Conservation (phyloP, 1,139 yeast species). For the Yamadazyma aaseri region DNA sequence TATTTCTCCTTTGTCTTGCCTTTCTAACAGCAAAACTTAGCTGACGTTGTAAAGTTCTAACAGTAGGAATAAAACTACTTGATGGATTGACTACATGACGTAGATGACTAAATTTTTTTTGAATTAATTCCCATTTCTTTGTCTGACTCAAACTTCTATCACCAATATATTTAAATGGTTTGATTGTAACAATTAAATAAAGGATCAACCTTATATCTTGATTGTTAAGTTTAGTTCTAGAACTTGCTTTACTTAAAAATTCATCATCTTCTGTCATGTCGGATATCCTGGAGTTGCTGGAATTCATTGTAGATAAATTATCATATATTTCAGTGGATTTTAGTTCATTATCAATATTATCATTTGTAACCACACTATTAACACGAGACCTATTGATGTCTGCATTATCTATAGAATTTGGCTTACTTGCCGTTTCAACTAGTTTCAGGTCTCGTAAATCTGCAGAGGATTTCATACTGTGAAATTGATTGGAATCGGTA, state of each 20-base stretch:
- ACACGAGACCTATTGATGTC: too few relatives aligned
- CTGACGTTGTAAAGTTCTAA: conserved; percentile 38
- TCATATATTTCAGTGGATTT: neutral
- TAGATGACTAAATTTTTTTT: conserved; percentile 22
- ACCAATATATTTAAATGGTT: conserved; percentile 41
- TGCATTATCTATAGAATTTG: neutral
- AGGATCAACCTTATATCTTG: conserved; percentile 32
- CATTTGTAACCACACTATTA: too few relatives aligned
- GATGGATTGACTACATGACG: conserved; percentile 15
- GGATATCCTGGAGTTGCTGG: neutral
- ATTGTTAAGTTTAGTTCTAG: conserved; percentile 27
- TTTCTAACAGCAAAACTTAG: conserved; percentile 34
- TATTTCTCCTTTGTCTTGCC: conserved; percentile 16
- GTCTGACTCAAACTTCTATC: conserved; percentile 33
- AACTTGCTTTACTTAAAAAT: conserved; percentile 4
- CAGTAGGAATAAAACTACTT: conserved; percentile 29
- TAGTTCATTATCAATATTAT: neutral
- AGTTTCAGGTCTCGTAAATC: neutral
- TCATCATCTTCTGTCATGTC: neutral
- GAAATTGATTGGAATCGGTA: too few relatives aligned
- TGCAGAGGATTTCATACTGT: neutral
- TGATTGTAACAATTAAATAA: conserved; percentile 29
- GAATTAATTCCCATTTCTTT: conserved; percentile 37
- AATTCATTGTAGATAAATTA: neutral
- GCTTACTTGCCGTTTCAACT: neutral